Base-by-base conservation (phyloP, 2,329 filamentous ascomycete genomes). In the Exophiala spinifera region DNA sequence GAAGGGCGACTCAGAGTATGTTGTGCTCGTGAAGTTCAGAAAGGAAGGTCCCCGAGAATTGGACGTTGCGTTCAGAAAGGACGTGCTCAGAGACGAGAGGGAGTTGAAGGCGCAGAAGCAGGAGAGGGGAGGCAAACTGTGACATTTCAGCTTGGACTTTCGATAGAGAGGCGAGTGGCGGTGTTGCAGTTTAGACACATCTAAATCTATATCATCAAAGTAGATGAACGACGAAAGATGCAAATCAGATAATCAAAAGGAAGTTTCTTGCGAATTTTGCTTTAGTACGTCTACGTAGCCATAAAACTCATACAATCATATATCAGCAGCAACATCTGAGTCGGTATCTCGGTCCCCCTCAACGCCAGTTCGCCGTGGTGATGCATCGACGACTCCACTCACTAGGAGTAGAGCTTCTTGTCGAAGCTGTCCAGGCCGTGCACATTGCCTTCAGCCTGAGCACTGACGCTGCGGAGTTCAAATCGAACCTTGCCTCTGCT, bases 351-450 rank as follows among this genome's bases (percentile, higher is more conserved):
- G 13, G 4, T 23, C 46, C 15, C 17, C 31, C 5, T 33, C 17
- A 49, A 58, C 51, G 47, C 55, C 52, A 23, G 14, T 34, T 43
- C 52, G 51, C 48, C 33, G 39, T 55, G 55, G 47, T 39, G 15
- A 34, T 37, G 17, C 49, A 19, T 8, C 28, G n/a, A 20, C 36
- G 36, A 14, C 23, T n/a, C 34, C 20, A 3, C 60, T 70, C n/a
- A n/a, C n/a, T 84, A 96, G 67, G 91, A 90, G 76, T 95, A 99
- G 64, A 99, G 87, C 83, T 97, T 99, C 88, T 99, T 99, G 81
- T 97, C 94, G 72, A 95, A 97, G 71, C 89, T 92, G 79, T 97
- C 91, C 81, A 99, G 91, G 56, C 84, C 84, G 77, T 97, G 95
- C 59, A 99, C 91, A 70, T 92, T 94, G 62, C 94, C 94, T 80